A percentile compares a stretch with the other conserved stretches of the same genome.
Evolutionary conservation across 805 yeast genomes (phyloP).

Genomic region (Millerago galiae): DNA sequence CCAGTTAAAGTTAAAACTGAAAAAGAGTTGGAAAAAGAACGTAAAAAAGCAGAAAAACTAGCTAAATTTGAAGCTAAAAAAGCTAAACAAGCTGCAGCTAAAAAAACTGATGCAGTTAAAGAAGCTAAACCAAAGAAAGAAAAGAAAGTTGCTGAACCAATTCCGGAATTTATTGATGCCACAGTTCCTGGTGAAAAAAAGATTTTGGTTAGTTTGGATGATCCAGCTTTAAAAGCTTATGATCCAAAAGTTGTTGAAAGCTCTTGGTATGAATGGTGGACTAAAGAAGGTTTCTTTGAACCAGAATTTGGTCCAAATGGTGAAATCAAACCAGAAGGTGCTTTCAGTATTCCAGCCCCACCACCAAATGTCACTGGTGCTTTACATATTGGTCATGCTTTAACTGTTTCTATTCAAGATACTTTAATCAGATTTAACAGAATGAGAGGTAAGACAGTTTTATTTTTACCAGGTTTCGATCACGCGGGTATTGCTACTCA

Average conservation of each 20-base stretch:
- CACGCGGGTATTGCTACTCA: constrained; percentile 99
- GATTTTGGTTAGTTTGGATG: constrained; percentile 76
- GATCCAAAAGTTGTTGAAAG: constrained; percentile 90
- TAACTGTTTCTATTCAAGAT: constrained; percentile 93
- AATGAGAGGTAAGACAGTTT: constrained; percentile 93
- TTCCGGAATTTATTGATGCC: constrained; percentile 79
- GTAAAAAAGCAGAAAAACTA: constrained; percentile 81
- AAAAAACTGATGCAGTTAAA: constrained; percentile 29
- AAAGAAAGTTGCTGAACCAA: constrained; percentile 64
- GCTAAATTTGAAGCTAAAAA: constrained; percentile 82
- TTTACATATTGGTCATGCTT: constrained; percentile 95
- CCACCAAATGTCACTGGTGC: constrained; percentile 99
- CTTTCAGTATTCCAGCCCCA: constrained; percentile 92
- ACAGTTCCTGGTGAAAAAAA: constrained; percentile 92
- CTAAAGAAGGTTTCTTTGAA: constrained; percentile 74
- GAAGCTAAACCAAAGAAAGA: constrained; percentile 57
- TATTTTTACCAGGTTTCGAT: constrained; percentile 94
- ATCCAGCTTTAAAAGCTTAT: constrained; percentile 90
- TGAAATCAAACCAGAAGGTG: constrained; percentile 70
- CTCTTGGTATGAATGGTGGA: constrained; percentile 99
- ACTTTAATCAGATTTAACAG: constrained; percentile 88
- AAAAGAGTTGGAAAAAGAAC: constrained; percentile 80
- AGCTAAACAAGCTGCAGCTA: constrained; percentile 60
- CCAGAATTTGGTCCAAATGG: constrained; percentile 81
- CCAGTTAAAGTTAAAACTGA: constrained; percentile 53